Evolutionary conservation across 257 asterid genomes (phyloP).

Genomic region (Henckelia pumila): DNA sequence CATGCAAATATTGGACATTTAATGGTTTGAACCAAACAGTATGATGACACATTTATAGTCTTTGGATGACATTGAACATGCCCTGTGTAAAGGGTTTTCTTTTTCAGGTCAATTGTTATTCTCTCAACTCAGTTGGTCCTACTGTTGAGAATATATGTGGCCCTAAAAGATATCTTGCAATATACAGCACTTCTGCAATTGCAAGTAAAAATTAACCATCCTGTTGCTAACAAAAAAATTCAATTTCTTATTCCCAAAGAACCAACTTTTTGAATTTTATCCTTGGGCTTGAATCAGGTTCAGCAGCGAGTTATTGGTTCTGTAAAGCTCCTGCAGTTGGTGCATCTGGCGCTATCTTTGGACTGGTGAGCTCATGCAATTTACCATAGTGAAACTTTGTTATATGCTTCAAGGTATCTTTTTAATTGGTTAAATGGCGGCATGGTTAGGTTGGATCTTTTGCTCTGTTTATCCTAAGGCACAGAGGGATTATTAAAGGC

Average conservation of each 20-base stretch:
- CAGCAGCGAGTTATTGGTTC: constrained; percentile 73
- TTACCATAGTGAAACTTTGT: constrained; percentile 7
- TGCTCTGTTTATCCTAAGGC: constrained; percentile 77
- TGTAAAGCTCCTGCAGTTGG: constrained; percentile 85
- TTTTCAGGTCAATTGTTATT: constrained; percentile 82
- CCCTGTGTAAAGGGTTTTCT: constrained; percentile 21
- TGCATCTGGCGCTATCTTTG: constrained; percentile 90
- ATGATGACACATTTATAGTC: not conserved
- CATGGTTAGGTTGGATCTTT: constrained; percentile 76
- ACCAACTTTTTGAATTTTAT: constrained; percentile 26
- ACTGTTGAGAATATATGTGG: constrained; percentile 68
- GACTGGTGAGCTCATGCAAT: constrained; percentile 55
- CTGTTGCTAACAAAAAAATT: constrained; percentile 19
- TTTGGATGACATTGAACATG: constrained; percentile 19
- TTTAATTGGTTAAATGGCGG: constrained; percentile 25
- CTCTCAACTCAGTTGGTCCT: constrained; percentile 78
- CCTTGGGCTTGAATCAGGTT: constrained; percentile 51
- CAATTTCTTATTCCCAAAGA: constrained; percentile 20
- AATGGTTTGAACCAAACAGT: constrained; percentile 53
- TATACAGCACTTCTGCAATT: constrained; percentile 72
- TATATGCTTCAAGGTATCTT: constrained; percentile 3
- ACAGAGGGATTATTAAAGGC: constrained; percentile 62
- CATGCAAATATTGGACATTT: constrained; percentile 84
- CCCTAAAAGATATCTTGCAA: constrained; percentile 62
- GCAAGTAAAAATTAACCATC: constrained; percentile 54